Evolutionary conservation across 352 stramenopile species (phyloP).

Genomic region (Pythium guiyangense): DNA sequence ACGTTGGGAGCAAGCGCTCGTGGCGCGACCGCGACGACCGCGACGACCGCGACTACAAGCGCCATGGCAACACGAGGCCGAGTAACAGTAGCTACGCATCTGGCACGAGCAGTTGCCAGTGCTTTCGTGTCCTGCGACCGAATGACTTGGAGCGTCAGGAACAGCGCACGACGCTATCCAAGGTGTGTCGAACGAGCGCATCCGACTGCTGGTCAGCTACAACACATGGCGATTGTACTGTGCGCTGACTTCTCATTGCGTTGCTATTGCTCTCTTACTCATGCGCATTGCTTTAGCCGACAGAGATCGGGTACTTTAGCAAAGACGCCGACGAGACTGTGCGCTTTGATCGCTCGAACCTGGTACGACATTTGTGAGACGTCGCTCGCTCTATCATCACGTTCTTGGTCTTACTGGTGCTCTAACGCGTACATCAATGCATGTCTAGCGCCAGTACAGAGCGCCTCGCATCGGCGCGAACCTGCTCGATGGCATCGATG

Average conservation of each 20-base stretch:
- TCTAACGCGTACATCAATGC: background rate
- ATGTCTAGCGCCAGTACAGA: conserved; percentile 27
- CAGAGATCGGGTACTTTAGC: conserved; percentile 65
- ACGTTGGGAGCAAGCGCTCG: conserved; percentile 4
- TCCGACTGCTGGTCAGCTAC: background rate
- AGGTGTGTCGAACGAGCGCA: conserved; percentile 1
- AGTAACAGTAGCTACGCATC: background rate
- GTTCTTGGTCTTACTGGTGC: background rate
- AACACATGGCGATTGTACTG: background rate
- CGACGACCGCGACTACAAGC: background rate
- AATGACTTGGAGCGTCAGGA: conserved; percentile 25
- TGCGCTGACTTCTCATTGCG: conserved; percentile 3
- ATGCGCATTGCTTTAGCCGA: conserved; percentile 25
- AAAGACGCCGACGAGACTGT: conserved; percentile 39
- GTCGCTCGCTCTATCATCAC: background rate
- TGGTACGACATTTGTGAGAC: conserved; percentile 28
- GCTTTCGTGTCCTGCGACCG: conserved; percentile 19
- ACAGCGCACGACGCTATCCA: conserved; percentile 12
- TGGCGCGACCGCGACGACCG: conserved; percentile 4
- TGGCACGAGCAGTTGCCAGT: conserved; percentile 3
- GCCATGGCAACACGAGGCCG: background rate
- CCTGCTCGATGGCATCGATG: conserved; percentile 55
- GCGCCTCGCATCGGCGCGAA: conserved; percentile 36
- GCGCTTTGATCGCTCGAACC: conserved; percentile 53
- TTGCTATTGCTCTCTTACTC: background rate